Percentiles rank a stretch among this genome's conserved stretches.
These are phyloP conservation scores for Lycium barbarum DNA, from an alignment of 257 asterid species.

Conservation along the genomic window DNA sequence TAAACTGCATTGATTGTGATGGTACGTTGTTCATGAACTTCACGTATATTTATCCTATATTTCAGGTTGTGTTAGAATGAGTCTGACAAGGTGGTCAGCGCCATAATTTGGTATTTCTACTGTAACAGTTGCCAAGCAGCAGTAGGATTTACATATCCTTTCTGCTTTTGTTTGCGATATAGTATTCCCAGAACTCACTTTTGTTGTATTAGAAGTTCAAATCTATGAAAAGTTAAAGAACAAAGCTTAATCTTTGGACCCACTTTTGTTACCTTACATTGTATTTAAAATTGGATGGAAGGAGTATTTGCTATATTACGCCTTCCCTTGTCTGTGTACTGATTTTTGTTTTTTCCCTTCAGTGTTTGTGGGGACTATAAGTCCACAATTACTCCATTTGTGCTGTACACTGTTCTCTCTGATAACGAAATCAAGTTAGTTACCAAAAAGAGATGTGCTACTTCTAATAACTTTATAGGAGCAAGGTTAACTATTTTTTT, in stretches of 20 bases:
- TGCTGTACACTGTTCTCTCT: too few species aligned
- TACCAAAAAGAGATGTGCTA: too few species aligned
- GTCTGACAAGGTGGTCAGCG: neutral
- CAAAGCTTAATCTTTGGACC: neutral
- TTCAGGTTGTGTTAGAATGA: neutral
- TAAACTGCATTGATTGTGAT: conserved; percentile 95
- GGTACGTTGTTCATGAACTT: conserved; percentile 49
- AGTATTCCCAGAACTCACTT: neutral
- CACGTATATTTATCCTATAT: neutral
- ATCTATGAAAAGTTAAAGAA: neutral
- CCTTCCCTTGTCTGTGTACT: neutral
- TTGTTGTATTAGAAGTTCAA: neutral
- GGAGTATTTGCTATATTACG: neutral
- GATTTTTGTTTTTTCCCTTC: neutral
- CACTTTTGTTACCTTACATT: neutral
- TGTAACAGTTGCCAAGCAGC: neutral
- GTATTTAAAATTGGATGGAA: neutral
- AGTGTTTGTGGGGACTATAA: neutral
- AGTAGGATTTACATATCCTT: neutral
- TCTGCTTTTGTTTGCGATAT: neutral
- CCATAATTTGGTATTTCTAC: neutral
- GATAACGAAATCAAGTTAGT: too few species aligned
- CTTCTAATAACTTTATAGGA: neutral
- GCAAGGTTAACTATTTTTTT: neutral
- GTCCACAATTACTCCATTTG: too few species aligned